These are phyloP conservation scores for Diaporthe nobilis DNA, from an alignment of 2,329 filamentous ascomycete species.

Conservation along the genomic window DNA sequence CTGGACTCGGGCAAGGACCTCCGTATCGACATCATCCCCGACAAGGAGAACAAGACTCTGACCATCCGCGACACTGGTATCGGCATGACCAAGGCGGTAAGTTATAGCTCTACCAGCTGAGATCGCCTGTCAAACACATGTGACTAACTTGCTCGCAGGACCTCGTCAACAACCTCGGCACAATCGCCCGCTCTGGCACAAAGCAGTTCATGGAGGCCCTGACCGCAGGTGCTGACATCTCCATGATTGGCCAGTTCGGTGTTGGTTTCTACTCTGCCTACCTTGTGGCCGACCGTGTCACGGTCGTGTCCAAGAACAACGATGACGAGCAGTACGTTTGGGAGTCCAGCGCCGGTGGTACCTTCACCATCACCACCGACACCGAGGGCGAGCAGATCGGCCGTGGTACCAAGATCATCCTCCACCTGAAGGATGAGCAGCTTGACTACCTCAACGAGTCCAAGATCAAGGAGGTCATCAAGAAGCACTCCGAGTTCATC, in stretches of 20 bases:
- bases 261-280: conserved; percentile 99
- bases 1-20: conserved; percentile 98
- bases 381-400: conserved; percentile 92
- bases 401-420: conserved; percentile 97
- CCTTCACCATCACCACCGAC: conserved; percentile 93
- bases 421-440: conserved; percentile 99
- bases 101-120: conserved; percentile 54
- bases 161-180: conserved; percentile 99
- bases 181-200: conserved; percentile 98
- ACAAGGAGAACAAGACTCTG: conserved; percentile 97
- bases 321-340: conserved; percentile 99
- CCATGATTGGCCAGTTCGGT: conserved; percentile 99
- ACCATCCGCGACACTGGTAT: conserved; percentile 99
- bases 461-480: conserved; percentile 99
- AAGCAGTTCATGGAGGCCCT: conserved; percentile 99
- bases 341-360: conserved; percentile 97
- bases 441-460: conserved; percentile 97
- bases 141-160: conserved; percentile 71
- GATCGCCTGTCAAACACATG: not conserved
- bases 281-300: conserved; percentile 97
- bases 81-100: conserved; percentile 99
- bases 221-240: conserved; percentile 97
- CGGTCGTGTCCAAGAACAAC: conserved; percentile 98
- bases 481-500: conserved; percentile 99
- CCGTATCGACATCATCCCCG: conserved; percentile 97